Evolutionary conservation across 2,329 filamentous ascomycete genomes (phyloP).

Genomic region (Bipolaris bicolor): DNA sequence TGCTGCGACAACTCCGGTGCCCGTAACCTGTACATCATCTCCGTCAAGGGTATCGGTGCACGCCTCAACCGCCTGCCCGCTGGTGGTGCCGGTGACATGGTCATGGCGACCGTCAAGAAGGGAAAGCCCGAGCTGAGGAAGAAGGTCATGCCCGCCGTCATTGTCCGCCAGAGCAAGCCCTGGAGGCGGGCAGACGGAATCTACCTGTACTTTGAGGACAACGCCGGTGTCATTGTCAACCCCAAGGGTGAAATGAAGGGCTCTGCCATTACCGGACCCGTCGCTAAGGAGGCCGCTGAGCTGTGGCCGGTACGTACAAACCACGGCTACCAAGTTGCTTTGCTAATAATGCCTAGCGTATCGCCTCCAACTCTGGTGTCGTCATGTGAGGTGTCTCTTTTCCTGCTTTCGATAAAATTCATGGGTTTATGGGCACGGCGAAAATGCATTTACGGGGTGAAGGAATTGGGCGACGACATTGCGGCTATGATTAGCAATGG

Average conservation of each 20-base stretch:
- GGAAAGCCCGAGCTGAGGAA: constrained; percentile 99
- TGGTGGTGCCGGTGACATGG: constrained; percentile 99
- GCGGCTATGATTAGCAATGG: constrained; percentile 45
- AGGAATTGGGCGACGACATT: constrained; percentile 45
- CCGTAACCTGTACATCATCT: constrained; percentile 99
- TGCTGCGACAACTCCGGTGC: constrained; percentile 99
- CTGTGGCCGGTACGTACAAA: constrained; percentile 85
- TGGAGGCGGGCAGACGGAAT: constrained; percentile 99
- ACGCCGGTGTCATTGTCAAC: constrained; percentile 99
- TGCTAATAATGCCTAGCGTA: constrained; percentile 71
- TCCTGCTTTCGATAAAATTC: constrained; percentile 48
- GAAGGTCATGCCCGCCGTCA: constrained; percentile 99
- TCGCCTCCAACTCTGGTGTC: constrained; percentile 99
- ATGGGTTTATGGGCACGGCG: constrained; percentile 49
- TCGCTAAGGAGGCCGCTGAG: constrained; percentile 99
- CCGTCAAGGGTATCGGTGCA: constrained; percentile 97
- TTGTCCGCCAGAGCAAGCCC: constrained; percentile 98
- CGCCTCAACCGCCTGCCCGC: constrained; percentile 97
- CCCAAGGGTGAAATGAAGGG: constrained; percentile 99
- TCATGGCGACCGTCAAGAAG: constrained; percentile 99
- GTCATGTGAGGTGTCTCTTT: constrained; percentile 81
- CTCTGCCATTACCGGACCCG: constrained; percentile 97
- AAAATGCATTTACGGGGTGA: constrained; percentile 50
- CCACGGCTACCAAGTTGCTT: background rate
- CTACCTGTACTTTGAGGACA: constrained; percentile 99